Conservation (phyloP, 2,329 filamentous ascomycete genomes). For the Acrodontium crateriforme region DNA sequence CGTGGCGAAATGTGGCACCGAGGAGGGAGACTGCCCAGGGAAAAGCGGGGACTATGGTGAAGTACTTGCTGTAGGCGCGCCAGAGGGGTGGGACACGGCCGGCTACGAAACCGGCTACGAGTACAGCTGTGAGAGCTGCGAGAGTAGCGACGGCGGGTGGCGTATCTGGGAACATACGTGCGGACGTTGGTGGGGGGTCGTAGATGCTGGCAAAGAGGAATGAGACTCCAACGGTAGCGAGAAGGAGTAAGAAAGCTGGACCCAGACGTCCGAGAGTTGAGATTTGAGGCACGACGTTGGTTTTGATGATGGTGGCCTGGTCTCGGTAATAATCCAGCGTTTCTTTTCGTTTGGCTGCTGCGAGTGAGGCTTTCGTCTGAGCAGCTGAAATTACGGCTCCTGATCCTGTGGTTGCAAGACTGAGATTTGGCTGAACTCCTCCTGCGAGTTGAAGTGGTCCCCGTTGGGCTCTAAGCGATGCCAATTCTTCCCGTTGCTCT, state of each 20-base stretch:
- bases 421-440: constrained; percentile 15
- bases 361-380: constrained; percentile 14
- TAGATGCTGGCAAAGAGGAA: constrained; percentile 35
- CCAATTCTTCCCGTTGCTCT: constrained; percentile 9
- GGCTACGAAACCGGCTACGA: constrained; percentile 40
- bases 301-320: constrained; percentile 21
- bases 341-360: constrained; percentile 17
- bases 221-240: constrained; percentile 25
- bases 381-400: constrained; percentile 12
- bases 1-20: constrained; percentile 57
- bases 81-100: constrained; percentile 56
- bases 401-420: constrained; percentile 5
- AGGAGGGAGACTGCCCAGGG: constrained; percentile 50
- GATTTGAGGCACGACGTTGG: constrained; percentile 18
- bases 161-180: constrained; percentile 46
- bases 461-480: constrained; percentile 9
- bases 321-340: constrained; percentile 26
- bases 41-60: constrained; percentile 50
- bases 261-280: constrained; percentile 28
- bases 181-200: constrained; percentile 33
- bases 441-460: constrained; percentile 19
- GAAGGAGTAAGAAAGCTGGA: constrained; percentile 28
- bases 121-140: constrained; percentile 45
- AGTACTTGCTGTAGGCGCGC: constrained; percentile 53
- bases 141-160: constrained; percentile 52